Evolutionary conservation across 2,329 filamentous ascomycete species (phyloP), one percentile per base, ranked within the genome.

Genomic region (Trichophyton simii): DNA sequence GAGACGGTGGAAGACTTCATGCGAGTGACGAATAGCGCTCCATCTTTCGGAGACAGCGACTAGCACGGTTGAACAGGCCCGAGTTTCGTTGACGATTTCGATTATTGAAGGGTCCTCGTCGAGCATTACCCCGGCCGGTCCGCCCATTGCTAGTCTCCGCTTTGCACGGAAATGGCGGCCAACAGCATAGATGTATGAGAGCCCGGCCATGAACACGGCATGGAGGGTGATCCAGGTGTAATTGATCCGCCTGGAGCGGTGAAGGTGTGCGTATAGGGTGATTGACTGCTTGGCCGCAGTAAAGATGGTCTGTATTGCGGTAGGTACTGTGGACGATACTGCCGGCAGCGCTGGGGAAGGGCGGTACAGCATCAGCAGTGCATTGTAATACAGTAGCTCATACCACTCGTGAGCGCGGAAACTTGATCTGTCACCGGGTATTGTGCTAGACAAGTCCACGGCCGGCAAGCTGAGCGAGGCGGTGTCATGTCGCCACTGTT

Each of bases 151-250:
- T 13, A 63, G 36, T 7, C 64, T 60, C 28, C 71, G 65, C 2
- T 67, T 62, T 8, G 68, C 69, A 22, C 73, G 73, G 36, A 78
- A 72, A 59, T 78, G 76, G 1, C 73, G 70, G 0, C 75, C 69
- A 0, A 77, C 62, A 0, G 75, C 75, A 69, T 78, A 79, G 2
- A 79, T 72, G 57, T 77, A 79, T 0, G 75, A 75, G 0, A 78
- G 63, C 0, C 78, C 78, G 0, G 77, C 77, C 61, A 79, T 73
- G 65, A 80, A 80, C 1, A 79, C 72, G 0, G 76, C 72, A 58
- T 80, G 78, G 61, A 80, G 72, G 0, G 78, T 78, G 28, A 80
- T 75, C 77, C 78, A 80, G 75, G 63, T 64, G 46, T 64, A 80
- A 64, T 80, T 80, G 61, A 80, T 76, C 54, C 75, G 75, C 3